A percentile compares a stretch with the other conserved stretches of the same genome.
These are phyloP conservation scores for Xylariaceae sp. DNA, from an alignment of 2,329 filamentous ascomycete genomes.

Conservation along the genomic window DNA sequence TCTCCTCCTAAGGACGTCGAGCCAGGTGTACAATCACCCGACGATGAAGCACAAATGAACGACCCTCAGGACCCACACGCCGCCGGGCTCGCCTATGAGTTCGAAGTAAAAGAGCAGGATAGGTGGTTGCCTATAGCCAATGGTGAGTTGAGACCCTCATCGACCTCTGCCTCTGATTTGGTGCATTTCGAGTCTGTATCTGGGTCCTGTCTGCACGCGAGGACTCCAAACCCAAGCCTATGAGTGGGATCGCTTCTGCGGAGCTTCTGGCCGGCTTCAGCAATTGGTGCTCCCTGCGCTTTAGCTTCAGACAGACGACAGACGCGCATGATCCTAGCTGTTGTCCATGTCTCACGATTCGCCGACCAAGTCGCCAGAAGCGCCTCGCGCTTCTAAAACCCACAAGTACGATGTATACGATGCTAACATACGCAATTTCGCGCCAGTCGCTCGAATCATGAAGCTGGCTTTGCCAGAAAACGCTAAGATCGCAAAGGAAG, in stretches of 20 bases:
- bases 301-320: slow-evolving; percentile 49
- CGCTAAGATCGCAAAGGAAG: slow-evolving; percentile 98
- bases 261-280: slow-evolving; percentile 46
- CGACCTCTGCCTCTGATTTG: slow-evolving; percentile 54
- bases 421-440: slow-evolving; percentile 95
- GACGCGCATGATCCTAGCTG: slow-evolving; percentile 44
- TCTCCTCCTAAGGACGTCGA: slow-evolving; percentile 96
- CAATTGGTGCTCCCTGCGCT: slow-evolving; percentile 47
- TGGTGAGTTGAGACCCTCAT: slow-evolving; percentile 75
- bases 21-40: slow-evolving; percentile 88
- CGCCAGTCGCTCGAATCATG: slow-evolving; percentile 98
- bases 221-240: slow-evolving; percentile 36
- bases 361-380: slow-evolving; percentile 58
- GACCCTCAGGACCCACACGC: slow-evolving; percentile 80
- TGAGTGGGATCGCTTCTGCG: slow-evolving; percentile 57
- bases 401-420: slow-evolving; percentile 67
- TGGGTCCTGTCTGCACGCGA: slow-evolving; percentile 41
- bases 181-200: slow-evolving; percentile 54
- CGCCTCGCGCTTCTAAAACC: slow-evolving; percentile 54
- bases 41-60: slow-evolving; percentile 95
- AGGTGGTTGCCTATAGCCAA: slow-evolving; percentile 99
- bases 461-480: slow-evolving; percentile 97
- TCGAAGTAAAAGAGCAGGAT: slow-evolving; percentile 99
- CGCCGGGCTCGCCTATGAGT: slow-evolving; percentile 82
- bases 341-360: slow-evolving; percentile 66